Percentiles rank a stretch among this genome's conserved stretches.
Conservation (phyloP, 164 flowering plant genomes). For the Aristolochia californica region DNA sequence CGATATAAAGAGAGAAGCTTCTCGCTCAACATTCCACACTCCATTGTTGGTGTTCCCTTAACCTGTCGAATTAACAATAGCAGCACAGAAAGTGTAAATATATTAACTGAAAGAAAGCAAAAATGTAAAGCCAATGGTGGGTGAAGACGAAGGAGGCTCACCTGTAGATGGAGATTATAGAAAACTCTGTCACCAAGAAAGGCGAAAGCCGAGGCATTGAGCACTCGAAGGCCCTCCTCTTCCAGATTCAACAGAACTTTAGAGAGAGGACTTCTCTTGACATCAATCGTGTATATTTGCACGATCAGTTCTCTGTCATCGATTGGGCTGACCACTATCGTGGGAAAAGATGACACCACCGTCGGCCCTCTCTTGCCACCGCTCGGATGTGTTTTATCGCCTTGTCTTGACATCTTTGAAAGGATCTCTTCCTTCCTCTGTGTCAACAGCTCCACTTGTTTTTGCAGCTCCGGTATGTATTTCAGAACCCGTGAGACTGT, state of each 20-base stretch:
- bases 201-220: slow-evolving; percentile 40
- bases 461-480: slow-evolving; percentile 57
- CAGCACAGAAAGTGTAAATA: neutral
- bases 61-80: slow-evolving; percentile 10
- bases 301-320: slow-evolving; percentile 35
- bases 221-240: slow-evolving; percentile 28
- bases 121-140: neutral
- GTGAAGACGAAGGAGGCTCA: neutral
- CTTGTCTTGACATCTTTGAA: slow-evolving; percentile 14
- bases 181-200: slow-evolving; percentile 31
- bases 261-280: slow-evolving; percentile 19
- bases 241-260: slow-evolving; percentile 33
- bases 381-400: neutral
- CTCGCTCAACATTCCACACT: slow-evolving; percentile 26
- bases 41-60: slow-evolving; percentile 16
- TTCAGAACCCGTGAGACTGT: slow-evolving; percentile 40
- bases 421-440: slow-evolving; percentile 33
- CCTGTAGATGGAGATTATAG: slow-evolving; percentile 51
- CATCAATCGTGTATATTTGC: slow-evolving; percentile 27
- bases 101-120: no score
- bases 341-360: slow-evolving; percentile 4
- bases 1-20: slow-evolving; percentile 20
- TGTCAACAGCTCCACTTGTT: slow-evolving; percentile 33
- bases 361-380: slow-evolving; percentile 3
- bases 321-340: slow-evolving; percentile 21